phyloP scores from a whole-genome alignment of 345 rosid genomes.

The Cardamine occulta region DNA sequence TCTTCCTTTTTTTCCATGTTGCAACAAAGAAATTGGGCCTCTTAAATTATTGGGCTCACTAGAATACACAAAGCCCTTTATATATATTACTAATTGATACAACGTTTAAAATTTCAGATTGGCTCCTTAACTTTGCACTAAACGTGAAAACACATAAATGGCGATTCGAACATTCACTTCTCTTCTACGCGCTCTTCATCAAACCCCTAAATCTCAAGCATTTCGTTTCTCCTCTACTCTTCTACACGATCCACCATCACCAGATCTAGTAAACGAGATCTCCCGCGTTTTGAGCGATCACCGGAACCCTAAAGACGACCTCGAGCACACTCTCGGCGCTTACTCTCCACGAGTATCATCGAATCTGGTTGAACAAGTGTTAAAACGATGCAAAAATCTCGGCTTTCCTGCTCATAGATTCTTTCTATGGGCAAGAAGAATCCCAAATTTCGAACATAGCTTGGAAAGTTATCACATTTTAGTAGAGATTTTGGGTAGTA shows the following conservation, averaged over 20 bases:
- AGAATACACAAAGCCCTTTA: no score
- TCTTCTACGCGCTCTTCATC: slow-evolving; percentile 32
- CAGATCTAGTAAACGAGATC: slow-evolving; percentile 65
- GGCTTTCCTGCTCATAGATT: slow-evolving; percentile 84
- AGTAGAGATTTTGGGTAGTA: slow-evolving; percentile 69
- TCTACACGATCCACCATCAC: slow-evolving; percentile 35
- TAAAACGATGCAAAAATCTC: slow-evolving; percentile 81
- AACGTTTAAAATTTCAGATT: slow-evolving; percentile 9
- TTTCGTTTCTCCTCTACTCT: slow-evolving; percentile 37
- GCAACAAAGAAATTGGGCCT: no score
- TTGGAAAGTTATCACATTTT: slow-evolving; percentile 62
- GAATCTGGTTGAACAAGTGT: slow-evolving; percentile 69
- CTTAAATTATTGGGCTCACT: no score
- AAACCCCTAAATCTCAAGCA: slow-evolving; percentile 27
- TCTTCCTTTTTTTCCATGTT: no score
- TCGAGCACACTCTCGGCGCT: slow-evolving; percentile 55
- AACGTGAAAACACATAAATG: slow-evolving; percentile 27
- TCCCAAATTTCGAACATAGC: slow-evolving; percentile 67
- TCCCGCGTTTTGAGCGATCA: slow-evolving; percentile 80
- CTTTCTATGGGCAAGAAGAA: slow-evolving; percentile 81
- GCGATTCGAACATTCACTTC: slow-evolving; percentile 45
- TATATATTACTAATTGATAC: not conserved
- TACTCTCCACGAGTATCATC: slow-evolving; percentile 61
- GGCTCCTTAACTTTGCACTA: not conserved
- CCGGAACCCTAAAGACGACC: slow-evolving; percentile 73